These are phyloP conservation scores for Scenedesmus sp. DNA, from an alignment of 163 green algal genomes.

Conservation along the genomic window DNA sequence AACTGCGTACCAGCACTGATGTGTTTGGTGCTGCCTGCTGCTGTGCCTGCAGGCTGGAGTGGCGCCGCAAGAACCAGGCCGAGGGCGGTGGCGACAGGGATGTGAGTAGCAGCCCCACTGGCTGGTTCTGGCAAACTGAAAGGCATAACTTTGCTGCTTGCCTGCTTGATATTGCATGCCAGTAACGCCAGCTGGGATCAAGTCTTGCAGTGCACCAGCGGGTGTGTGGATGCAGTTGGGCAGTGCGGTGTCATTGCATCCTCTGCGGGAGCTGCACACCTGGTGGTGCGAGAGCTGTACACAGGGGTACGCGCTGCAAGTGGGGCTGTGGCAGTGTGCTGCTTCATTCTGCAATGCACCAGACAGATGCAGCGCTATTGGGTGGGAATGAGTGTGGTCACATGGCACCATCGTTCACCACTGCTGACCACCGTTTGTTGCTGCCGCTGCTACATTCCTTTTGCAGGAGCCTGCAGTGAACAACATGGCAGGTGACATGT, in stretches of 20 bases:
- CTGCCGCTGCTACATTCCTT: neutral
- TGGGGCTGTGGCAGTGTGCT: too few species aligned
- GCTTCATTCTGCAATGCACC: too few species aligned
- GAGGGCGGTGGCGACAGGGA: neutral
- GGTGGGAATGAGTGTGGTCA: too few species aligned
- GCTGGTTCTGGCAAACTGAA: neutral
- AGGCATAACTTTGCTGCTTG: neutral
- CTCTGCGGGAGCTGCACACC: too few species aligned
- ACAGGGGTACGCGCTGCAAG: too few species aligned
- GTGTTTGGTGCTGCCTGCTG: neutral
- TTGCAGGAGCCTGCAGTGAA: constrained; percentile 6
- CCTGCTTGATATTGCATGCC: neutral
- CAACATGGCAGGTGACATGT: constrained; percentile 29
- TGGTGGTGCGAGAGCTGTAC: too few species aligned
- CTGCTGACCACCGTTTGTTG: neutral
- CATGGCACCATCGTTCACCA: too few species aligned
- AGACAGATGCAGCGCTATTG: too few species aligned
- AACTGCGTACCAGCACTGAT: neutral
- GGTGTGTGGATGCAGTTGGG: too few species aligned
- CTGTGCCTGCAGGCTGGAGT: constrained; percentile 14
- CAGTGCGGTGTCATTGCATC: too few species aligned
- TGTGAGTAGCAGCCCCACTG: neutral
- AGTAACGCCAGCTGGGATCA: too few species aligned
- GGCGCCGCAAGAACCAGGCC: constrained; percentile 33
- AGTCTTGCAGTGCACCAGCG: too few species aligned